Percentiles rank a stretch among this genome's conserved stretches.
These are phyloP conservation scores for Ceratocystis colombiana DNA, from an alignment of 2,329 filamentous ascomycete genomes.

Conservation along the genomic window DNA sequence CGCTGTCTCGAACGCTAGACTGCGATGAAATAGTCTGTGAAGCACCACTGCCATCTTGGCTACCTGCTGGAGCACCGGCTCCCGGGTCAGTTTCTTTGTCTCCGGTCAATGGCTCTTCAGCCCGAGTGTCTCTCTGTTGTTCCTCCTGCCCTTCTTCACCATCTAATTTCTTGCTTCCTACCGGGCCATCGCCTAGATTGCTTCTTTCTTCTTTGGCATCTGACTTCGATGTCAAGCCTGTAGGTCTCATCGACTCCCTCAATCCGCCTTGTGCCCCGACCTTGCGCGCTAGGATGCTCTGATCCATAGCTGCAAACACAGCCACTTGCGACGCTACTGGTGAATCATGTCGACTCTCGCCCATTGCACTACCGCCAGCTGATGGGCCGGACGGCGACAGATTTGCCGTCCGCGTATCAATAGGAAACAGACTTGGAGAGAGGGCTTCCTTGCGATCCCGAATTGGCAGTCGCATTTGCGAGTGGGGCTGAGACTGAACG, in stretches of 20 bases:
- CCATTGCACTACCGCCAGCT: conserved; percentile 13
- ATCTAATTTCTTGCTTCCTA: neutral
- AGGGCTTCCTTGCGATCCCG: conserved; percentile 41
- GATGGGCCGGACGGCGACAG: conserved; percentile 17
- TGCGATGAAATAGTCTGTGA: conserved; percentile 5
- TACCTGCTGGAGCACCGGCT: conserved; percentile 18
- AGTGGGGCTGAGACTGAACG: neutral
- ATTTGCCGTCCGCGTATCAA: conserved; percentile 15
- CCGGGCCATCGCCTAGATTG: neutral
- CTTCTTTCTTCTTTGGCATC: conserved; percentile 24
- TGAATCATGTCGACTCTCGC: conserved; percentile 19
- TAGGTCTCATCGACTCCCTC: conserved; percentile 27
- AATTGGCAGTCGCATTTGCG: conserved; percentile 1
- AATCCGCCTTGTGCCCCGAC: conserved; percentile 41
- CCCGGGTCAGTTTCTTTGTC: conserved; percentile 30
- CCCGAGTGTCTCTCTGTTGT: neutral
- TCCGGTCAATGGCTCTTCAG: conserved; percentile 26
- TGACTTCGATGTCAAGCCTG: conserved; percentile 28
- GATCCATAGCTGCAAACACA: conserved; percentile 54
- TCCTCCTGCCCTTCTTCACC: conserved; percentile 18
- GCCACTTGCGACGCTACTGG: conserved; percentile 43
- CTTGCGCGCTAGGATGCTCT: conserved; percentile 48
- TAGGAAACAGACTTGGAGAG: conserved; percentile 18
- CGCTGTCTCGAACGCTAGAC: conserved; percentile 5
- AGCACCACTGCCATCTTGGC: conserved; percentile 24